These are phyloP conservation scores for Malus hybrid DNA, from an alignment of 331 rosid genomes.

Conservation along the genomic window DNA sequence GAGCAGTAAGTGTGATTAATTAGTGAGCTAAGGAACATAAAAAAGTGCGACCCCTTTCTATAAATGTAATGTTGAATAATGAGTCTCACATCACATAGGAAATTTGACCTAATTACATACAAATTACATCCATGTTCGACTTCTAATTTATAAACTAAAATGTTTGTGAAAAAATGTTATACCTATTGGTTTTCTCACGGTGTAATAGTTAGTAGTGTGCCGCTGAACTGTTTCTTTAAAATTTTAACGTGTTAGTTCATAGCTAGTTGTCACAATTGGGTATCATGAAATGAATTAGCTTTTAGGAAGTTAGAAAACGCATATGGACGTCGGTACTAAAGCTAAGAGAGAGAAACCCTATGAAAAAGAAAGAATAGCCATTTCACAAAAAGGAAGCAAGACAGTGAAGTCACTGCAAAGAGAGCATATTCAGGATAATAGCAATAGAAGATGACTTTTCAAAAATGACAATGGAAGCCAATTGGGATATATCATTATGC, in stretches of 20 bases:
- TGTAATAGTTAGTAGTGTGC: background rate
- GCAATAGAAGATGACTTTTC: constrained; percentile 17
- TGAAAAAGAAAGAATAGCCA: constrained; percentile 38
- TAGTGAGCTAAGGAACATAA: background rate
- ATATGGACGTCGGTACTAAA: background rate
- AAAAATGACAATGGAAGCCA: background rate
- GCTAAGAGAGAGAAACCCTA: background rate
- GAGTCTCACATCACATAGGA: background rate
- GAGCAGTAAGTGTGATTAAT: background rate
- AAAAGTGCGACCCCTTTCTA: background rate
- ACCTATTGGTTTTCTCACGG: background rate
- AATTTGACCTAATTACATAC: background rate
- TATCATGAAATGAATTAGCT: background rate
- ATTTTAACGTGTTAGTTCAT: background rate
- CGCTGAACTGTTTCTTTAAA: no score
- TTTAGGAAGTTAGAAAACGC: background rate
- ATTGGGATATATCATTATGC: background rate
- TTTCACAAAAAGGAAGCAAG: constrained; percentile 34
- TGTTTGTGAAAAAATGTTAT: background rate
- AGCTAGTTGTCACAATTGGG: background rate
- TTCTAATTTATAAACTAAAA: no score
- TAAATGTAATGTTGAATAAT: no score
- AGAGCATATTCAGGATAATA: constrained; percentile 42
- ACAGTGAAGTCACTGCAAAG: constrained; percentile 39
- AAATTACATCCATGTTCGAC: background rate